Evolutionary conservation across 1,139 yeast species (phyloP).

Genomic region (Groenewaldozyma auringiensis): DNA sequence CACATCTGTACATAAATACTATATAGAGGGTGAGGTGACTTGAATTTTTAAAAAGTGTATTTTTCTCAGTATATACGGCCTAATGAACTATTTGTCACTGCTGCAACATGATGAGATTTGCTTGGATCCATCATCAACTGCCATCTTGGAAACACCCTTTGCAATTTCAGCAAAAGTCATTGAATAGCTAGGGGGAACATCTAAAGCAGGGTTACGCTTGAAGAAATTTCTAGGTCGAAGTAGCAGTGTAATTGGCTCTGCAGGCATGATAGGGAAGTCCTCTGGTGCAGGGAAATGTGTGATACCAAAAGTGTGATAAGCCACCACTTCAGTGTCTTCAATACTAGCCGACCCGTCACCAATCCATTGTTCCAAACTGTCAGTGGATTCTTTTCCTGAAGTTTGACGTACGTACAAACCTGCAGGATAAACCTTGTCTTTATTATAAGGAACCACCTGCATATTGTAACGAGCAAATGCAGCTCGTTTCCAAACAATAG

Average conservation of each 20-base stretch:
- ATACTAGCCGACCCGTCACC: constrained; percentile 33
- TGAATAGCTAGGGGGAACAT: constrained; percentile 59
- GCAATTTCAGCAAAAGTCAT: constrained; percentile 51
- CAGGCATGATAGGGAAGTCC: constrained; percentile 86
- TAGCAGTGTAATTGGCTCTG: constrained; percentile 67
- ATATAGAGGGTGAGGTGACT: too few relatives aligned
- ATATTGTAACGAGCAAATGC: constrained; percentile 69
- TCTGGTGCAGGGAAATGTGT: constrained; percentile 86
- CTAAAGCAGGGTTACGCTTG: constrained; percentile 67
- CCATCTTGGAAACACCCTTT: background rate
- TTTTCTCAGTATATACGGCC: too few relatives aligned
- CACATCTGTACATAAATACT: too few relatives aligned
- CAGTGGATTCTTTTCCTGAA: constrained; percentile 53
- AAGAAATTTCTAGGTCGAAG: constrained; percentile 75
- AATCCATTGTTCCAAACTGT: constrained; percentile 48
- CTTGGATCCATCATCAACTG: constrained; percentile 1
- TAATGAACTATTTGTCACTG: too few relatives aligned
- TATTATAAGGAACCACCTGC: constrained; percentile 59
- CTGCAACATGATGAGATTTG: background rate
- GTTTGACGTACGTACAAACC: constrained; percentile 52
- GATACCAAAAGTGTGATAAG: constrained; percentile 76
- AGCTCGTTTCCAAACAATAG: constrained; percentile 71
- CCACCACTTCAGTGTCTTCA: constrained; percentile 49
- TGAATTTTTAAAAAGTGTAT: too few relatives aligned
- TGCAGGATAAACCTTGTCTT: constrained; percentile 64